Evolutionary conservation across 345 rosid genomes (phyloP), one percentile per base, ranked within the genome.

Genomic region (Capsella bursapastoris): DNA sequence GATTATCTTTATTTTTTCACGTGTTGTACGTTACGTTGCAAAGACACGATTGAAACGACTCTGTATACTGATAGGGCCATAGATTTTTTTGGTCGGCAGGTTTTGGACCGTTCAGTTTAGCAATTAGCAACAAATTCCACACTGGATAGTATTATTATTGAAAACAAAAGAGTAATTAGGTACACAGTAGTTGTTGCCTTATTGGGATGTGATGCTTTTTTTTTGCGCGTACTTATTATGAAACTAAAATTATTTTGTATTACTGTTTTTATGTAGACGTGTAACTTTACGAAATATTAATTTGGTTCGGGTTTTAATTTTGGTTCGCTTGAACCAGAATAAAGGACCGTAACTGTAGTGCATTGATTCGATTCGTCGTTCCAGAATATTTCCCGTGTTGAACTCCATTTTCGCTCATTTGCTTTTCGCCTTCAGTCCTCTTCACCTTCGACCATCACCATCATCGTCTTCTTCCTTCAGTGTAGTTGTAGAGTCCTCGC

Each of bases 291-390:
- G 10, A 37, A 37, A 37, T 2, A 12, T 12, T 22, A 38, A 29
- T 38, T 29, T 8, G 68, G 41, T 71, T 70, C 38, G n/a, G 18
- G 10, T 35, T 6, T 48, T 48, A 7, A 2, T 11, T 49, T 35
- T 50, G 79, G 70, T 68, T 75, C 4, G 11, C 0, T 25, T 59
- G 14, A 75, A 75, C 79, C 79, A 22, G 25, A 53, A n/a, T 75
- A 50, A 53, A 75, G 58, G 69, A 68, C 2, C 14, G 28, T 52
- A 25, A 25, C 12, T 8, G 72, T 57, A 47, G 47, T 11, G 12
- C 13, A 1, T 14, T 41, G 8, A 0, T 41, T 41, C 29, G 18
- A 22, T 27, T 44, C 35, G 35, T 66, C 73, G 18, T 25, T n/a
- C 7, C 71, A 8, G 71, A 12, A 32, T 14, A 7, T 8, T 7